Conservation (phyloP, 306 rosid species). For the Medicago ruthenica region DNA sequence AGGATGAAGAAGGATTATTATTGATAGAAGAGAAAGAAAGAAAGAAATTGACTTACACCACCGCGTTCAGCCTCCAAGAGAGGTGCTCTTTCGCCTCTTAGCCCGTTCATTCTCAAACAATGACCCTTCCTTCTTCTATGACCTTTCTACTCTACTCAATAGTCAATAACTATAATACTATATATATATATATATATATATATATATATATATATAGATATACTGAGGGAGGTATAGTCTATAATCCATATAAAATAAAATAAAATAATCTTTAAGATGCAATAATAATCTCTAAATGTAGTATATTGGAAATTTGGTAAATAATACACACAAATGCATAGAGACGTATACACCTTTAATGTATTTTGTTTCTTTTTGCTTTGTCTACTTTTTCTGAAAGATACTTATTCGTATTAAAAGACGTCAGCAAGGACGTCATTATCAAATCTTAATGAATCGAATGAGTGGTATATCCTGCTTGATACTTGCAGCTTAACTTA, state of each 20-base stretch:
- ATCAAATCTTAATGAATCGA: not conserved
- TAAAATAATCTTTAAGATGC: not conserved
- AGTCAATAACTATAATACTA: not conserved
- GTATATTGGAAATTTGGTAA: not conserved
- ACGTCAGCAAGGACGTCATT: not conserved
- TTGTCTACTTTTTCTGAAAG: not conserved
- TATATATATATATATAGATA: too few relatives aligned
- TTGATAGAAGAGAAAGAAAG: not conserved
- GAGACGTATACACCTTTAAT: not conserved
- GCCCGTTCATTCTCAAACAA: conserved; percentile 34
- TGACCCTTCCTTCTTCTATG: not conserved
- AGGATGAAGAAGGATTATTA: too few relatives aligned
- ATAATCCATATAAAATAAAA: not conserved
- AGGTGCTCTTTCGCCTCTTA: conserved; percentile 50
- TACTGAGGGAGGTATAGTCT: conserved; percentile 1
- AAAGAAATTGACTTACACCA: conserved; percentile 38
- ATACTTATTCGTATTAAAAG: not conserved
- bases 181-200: too few relatives aligned
- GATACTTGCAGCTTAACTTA: not conserved
- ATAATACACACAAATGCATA: not conserved
- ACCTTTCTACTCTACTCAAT: not conserved
- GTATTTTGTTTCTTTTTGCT: not conserved
- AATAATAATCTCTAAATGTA: too few relatives aligned
- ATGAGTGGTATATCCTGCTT: not conserved
- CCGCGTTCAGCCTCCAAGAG: conserved; percentile 45